Percentiles rank a stretch among this genome's conserved stretches.
These are phyloP conservation scores for Erodium texanum DNA, from an alignment of 441 rosid genomes.

Conservation along the genomic window DNA sequence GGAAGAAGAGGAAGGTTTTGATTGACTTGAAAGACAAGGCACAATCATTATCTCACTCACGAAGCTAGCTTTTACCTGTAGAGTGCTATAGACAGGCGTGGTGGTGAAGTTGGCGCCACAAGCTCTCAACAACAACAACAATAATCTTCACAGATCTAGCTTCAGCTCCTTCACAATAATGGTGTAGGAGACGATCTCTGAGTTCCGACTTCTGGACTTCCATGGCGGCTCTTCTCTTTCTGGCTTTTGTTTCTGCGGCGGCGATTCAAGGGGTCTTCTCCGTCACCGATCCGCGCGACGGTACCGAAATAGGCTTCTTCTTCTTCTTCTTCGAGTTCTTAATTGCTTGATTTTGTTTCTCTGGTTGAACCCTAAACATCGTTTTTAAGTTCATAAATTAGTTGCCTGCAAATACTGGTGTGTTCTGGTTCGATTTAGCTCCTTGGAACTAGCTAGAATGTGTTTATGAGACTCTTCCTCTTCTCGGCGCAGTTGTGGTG, in stretches of 20 bases:
- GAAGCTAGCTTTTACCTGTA: no score
- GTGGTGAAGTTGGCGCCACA: no score
- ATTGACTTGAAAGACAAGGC: constrained; percentile 11
- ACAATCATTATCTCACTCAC: background rate
- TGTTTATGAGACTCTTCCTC: background rate
- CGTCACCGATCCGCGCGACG: constrained; percentile 61
- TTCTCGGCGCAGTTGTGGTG: constrained; percentile 42
- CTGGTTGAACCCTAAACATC: background rate
- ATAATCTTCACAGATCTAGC: no score
- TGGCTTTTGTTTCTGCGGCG: constrained; percentile 23
- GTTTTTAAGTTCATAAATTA: background rate
- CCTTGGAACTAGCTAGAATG: background rate
- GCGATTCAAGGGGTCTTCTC: constrained; percentile 29
- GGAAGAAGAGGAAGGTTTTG: no score
- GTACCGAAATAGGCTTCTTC: constrained; percentile 21
- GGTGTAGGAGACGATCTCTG: no score
- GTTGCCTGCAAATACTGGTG: no score
- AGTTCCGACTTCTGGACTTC: constrained; percentile 12
- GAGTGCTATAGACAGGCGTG: no score
- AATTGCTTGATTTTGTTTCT: background rate
- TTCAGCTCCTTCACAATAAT: no score
- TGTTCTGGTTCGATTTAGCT: no score
- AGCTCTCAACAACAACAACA: no score
- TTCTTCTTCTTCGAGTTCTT: background rate
- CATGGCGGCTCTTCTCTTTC: constrained; percentile 30